Conservation (phyloP, 1,284 basidiomycete species). For the Leccinum subrobustum region DNA sequence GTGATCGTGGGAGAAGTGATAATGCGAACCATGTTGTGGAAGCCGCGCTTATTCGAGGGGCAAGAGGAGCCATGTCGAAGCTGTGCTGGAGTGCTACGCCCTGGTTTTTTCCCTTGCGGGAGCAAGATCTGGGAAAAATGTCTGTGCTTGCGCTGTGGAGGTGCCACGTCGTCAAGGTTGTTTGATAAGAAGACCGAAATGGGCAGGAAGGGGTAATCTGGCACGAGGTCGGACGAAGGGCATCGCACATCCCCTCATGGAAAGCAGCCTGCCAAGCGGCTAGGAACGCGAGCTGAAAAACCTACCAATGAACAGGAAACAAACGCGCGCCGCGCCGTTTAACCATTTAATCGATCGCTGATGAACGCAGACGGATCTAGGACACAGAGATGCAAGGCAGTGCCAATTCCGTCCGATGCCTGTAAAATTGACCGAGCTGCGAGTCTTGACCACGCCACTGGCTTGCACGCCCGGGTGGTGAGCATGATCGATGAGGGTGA, state of each 20-base stretch:
- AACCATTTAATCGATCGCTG: constrained; percentile 12
- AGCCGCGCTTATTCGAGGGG: not conserved
- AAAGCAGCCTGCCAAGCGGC: constrained; percentile 13
- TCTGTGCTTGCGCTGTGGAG: constrained; percentile 17
- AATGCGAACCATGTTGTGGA: constrained; percentile 15
- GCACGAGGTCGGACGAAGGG: constrained; percentile 30
- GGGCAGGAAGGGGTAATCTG: constrained; percentile 25
- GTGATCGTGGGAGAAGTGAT: constrained; percentile 36
- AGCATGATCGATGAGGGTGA: constrained; percentile 10
- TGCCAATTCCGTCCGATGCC: constrained; percentile 1
- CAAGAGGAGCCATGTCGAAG: constrained; percentile 19
- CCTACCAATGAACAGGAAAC: constrained; percentile 11
- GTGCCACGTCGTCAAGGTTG: constrained; percentile 31
- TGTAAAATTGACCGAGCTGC: constrained; percentile 6
- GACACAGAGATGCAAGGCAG: constrained; percentile 6
- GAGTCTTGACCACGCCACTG: not conserved
- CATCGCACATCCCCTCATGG: constrained; percentile 29
- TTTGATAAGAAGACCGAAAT: constrained; percentile 30
- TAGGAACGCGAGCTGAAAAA: constrained; percentile 22
- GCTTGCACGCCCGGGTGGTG: not conserved
- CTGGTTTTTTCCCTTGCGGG: constrained; percentile 34
- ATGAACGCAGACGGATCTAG: constrained; percentile 13
- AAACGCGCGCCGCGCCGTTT: constrained; percentile 10
- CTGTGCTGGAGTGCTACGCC: constrained; percentile 25
- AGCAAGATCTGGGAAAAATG: constrained; percentile 15